Evolutionary conservation across 257 asterid species (phyloP), one percentile per base, ranked within the genome.

Genomic region (Dorcoceras hygrometricum): DNA sequence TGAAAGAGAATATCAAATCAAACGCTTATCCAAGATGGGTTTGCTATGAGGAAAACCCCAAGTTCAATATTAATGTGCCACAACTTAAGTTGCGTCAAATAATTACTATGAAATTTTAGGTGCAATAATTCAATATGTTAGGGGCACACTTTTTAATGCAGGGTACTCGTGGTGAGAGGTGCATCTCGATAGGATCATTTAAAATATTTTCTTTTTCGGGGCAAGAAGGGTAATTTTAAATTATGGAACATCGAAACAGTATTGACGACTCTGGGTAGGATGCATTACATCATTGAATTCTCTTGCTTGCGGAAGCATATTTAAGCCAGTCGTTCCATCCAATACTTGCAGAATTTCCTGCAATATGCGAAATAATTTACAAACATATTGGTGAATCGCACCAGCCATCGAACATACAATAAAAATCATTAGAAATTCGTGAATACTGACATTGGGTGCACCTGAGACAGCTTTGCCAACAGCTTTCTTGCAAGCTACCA

Each of bases 251-350:
- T 29, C 14, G 25, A 60, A 62, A 46, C 23, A 54, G 34, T 46
- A 28, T 18, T 51, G 61, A 56, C 46, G 57, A 31, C 20, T 23
- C 27, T 51, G 26, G 57, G 60, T 61, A 12, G 51, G 68, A 66
- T 59, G n/a, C 3, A 73, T 73, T 83, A 93, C 99, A 57, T 93
- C 99, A 20, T 93, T 93, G 81, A 93, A 93, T 77, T 93, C 99
- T 72, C 97, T 83, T 60, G 97, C 99, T 83, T 93, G 99, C 7
- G 94, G 96, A 74, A 93, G 97, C 98, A 93, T 93, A 83, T 89
- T 93, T 68, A 93, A 77, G 72, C 98, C 98, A 22, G 97, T 89
- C 65, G 98, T 93, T 48, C 98, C 98, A 6, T 93, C 98, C 77
- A 93, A 68, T 70, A 90, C 98, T 75, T 71, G 95, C 75, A 93